Evolutionary conservation across 1,139 yeast species (phyloP).

Genomic region (Schizosaccharomyces versatilis): DNA sequence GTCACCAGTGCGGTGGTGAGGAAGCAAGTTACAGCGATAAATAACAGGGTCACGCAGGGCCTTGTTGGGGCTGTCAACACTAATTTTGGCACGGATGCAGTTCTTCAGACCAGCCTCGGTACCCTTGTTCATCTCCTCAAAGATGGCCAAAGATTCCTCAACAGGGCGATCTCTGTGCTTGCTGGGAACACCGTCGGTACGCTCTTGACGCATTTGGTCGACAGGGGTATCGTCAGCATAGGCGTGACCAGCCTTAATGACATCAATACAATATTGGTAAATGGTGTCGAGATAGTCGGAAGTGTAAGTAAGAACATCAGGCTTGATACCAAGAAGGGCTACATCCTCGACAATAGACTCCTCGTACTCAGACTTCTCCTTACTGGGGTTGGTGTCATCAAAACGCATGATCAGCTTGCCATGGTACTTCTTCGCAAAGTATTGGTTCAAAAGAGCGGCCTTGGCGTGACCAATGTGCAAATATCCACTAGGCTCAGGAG

Average conservation of each 20-base stretch:
- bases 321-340: slow-evolving; percentile 69
- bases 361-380: slow-evolving; percentile 74
- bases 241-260: slow-evolving; percentile 88
- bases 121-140: slow-evolving; percentile 80
- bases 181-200: slow-evolving; percentile 88
- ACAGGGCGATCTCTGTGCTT: slow-evolving; percentile 74
- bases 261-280: slow-evolving; percentile 61
- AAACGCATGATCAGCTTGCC: slow-evolving; percentile 88
- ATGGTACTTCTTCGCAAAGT: slow-evolving; percentile 79
- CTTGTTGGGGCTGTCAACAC: slow-evolving; percentile 71
- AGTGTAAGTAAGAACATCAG: slow-evolving; percentile 67
- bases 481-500: slow-evolving; percentile 83
- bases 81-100: slow-evolving; percentile 89
- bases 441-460: slow-evolving; percentile 86
- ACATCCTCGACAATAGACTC: slow-evolving; percentile 82
- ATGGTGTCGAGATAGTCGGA: slow-evolving; percentile 78
- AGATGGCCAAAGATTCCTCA: slow-evolving; percentile 69
- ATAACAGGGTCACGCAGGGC: slow-evolving; percentile 92
- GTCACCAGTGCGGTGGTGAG: slow-evolving; percentile 88
- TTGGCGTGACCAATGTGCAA: slow-evolving; percentile 93
- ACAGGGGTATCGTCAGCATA: slow-evolving; percentile 89
- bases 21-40: slow-evolving; percentile 85
- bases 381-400: slow-evolving; percentile 91
- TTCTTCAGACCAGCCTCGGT: slow-evolving; percentile 70
- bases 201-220: slow-evolving; percentile 90